Conservation (phyloP, 345 rosid genomes). For the Salix brachista region DNA sequence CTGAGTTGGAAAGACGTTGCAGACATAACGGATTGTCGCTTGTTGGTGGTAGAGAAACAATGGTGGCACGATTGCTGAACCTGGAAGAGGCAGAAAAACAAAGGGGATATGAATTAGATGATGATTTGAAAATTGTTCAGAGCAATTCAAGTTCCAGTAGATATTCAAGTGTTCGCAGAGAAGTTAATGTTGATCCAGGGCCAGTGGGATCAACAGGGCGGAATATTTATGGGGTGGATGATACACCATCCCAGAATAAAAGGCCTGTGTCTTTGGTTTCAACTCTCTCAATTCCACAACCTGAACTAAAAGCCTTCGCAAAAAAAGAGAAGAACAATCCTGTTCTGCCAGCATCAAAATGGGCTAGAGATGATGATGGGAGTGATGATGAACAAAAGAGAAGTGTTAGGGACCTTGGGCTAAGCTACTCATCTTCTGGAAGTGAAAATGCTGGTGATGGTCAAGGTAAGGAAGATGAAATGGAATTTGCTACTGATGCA, state of each 20-base stretch:
- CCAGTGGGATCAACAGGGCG: slow-evolving; percentile 41
- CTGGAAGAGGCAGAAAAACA: slow-evolving; percentile 95
- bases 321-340: slow-evolving; percentile 75
- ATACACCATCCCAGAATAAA: slow-evolving; percentile 32
- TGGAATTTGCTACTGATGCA: slow-evolving; percentile 48
- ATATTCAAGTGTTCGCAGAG: slow-evolving; percentile 47
- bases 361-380: slow-evolving; percentile 95
- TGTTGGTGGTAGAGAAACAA: slow-evolving; percentile 92
- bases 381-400: slow-evolving; percentile 78
- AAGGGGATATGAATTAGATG: slow-evolving; percentile 74
- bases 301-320: slow-evolving; percentile 57
- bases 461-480: slow-evolving; percentile 53
- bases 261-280: slow-evolving; percentile 40
- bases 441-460: slow-evolving; percentile 74
- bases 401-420: slow-evolving; percentile 46
- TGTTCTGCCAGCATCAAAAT: slow-evolving; percentile 82
- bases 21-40: slow-evolving; percentile 97
- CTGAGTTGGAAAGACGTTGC: slow-evolving; percentile 95
- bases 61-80: slow-evolving; percentile 89
- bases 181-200: slow-evolving; percentile 46
- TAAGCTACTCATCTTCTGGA: slow-evolving; percentile 87
- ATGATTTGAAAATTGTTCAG: slow-evolving; percentile 58
- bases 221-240: slow-evolving; percentile 45
- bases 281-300: slow-evolving; percentile 53
- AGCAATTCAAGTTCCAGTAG: slow-evolving; percentile 50